phyloP scores from a whole-genome alignment of 2,329 filamentous ascomycete genomes.

The Alternaria incomplexa region DNA sequence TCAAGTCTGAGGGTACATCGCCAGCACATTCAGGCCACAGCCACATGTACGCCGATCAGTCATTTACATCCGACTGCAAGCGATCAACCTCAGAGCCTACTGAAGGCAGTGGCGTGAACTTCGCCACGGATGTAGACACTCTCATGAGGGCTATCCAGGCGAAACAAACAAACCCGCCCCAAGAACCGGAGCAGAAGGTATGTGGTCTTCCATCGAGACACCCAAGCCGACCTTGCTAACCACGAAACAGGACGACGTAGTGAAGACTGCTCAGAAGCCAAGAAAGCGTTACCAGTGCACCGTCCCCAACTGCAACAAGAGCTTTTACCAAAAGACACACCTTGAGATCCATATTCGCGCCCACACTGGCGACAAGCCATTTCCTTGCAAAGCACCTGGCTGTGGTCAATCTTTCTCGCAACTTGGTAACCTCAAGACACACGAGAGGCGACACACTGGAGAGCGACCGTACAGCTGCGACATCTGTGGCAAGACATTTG shows the following conservation, averaged over 20 bases:
- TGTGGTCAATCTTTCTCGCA: slow-evolving; percentile 88
- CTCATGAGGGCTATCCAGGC: slow-evolving; percentile 88
- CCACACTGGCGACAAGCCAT: slow-evolving; percentile 90
- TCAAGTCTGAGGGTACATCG: slow-evolving; percentile 54
- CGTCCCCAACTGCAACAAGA: slow-evolving; percentile 76
- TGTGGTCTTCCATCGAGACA: slow-evolving; percentile 8
- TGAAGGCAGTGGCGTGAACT: slow-evolving; percentile 60
- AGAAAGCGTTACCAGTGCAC: slow-evolving; percentile 77
- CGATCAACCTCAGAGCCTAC: slow-evolving; percentile 53
- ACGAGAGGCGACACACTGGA: slow-evolving; percentile 85
- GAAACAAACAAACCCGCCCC: slow-evolving; percentile 57
- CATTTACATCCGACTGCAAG: slow-evolving; percentile 50
- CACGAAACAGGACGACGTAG: slow-evolving; percentile 26
- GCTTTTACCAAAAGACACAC: slow-evolving; percentile 90
- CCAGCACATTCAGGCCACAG: slow-evolving; percentile 51
- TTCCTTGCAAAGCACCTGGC: slow-evolving; percentile 72
- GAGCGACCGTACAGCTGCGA: slow-evolving; percentile 84
- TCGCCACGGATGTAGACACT: slow-evolving; percentile 83
- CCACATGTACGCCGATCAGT: slow-evolving; percentile 46
- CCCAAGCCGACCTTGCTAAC: background rate
- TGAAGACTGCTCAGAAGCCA: slow-evolving; percentile 46
- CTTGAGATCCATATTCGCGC: slow-evolving; percentile 86
- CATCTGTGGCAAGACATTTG: slow-evolving; percentile 80
- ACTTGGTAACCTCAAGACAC: slow-evolving; percentile 89
- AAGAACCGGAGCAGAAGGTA: slow-evolving; percentile 40